A percentile compares a stretch with the other conserved stretches of the same genome.
Evolutionary conservation across 176 grass and related monocot species (phyloP).

Genomic region (Oryza meridionalis): DNA sequence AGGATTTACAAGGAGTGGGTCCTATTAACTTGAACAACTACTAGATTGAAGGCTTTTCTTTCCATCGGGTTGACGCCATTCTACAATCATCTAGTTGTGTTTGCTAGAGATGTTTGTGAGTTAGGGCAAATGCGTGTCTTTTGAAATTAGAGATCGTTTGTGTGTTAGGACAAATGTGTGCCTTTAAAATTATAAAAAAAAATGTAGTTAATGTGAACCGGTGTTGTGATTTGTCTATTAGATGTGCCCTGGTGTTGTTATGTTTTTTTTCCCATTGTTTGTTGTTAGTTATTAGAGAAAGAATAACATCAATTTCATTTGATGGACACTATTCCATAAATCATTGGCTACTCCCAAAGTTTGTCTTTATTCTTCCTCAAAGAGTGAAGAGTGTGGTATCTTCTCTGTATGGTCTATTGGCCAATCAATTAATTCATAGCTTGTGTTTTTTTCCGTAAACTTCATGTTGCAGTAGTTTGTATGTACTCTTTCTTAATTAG

Average conservation of each 20-base stretch:
- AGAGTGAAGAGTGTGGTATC: neutral
- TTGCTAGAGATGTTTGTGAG: neutral
- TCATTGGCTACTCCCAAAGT: neutral
- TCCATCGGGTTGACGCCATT: neutral
- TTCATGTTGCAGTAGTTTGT: too few relatives aligned
- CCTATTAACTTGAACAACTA: neutral
- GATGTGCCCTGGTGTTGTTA: neutral
- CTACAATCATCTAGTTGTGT: neutral
- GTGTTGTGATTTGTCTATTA: slow-evolving; percentile 14
- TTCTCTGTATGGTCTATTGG: too few relatives aligned
- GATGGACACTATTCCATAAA: neutral
- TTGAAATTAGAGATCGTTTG: too few relatives aligned
- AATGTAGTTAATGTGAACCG: neutral
- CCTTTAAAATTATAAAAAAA: neutral
- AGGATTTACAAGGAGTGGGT: slow-evolving; percentile 8
- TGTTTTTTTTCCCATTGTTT: neutral
- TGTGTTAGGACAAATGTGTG: neutral
- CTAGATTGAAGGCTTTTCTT: neutral
- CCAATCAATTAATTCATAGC: too few relatives aligned
- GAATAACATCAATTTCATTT: neutral
- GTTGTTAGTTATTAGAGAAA: neutral
- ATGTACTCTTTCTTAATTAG: too few relatives aligned
- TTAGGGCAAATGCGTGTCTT: neutral
- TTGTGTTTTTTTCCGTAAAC: too few relatives aligned
- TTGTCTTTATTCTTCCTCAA: too few relatives aligned